These are phyloP conservation scores for Prunus davidiana DNA, from an alignment of 306 rosid species.

Conservation along the genomic window DNA sequence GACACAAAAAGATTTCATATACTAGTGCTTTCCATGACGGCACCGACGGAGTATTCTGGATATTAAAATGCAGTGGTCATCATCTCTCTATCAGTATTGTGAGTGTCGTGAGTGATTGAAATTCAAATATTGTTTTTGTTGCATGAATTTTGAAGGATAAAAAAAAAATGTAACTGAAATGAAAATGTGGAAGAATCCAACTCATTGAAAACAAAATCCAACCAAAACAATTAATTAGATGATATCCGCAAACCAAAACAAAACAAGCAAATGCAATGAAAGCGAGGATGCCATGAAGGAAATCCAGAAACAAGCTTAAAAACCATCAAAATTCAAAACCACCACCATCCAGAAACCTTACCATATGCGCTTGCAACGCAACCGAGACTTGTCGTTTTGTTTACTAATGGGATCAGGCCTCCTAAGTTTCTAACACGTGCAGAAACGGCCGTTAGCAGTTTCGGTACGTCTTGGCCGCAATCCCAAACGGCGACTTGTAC, in stretches of 20 bases:
- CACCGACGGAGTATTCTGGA: background rate
- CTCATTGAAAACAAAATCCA: background rate
- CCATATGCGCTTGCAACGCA: background rate
- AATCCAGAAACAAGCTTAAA: background rate
- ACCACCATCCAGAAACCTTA: too few relatives aligned
- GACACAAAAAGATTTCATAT: too few relatives aligned
- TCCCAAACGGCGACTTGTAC: slow-evolving; percentile 22
- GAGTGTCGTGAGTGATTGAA: background rate
- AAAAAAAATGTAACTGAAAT: background rate
- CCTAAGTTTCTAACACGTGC: slow-evolving; percentile 38
- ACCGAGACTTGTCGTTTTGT: background rate
- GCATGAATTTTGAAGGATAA: background rate
- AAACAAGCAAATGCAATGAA: background rate
- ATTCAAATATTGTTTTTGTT: background rate
- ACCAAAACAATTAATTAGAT: background rate
- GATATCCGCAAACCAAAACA: background rate
- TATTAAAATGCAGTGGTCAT: background rate
- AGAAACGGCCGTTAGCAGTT: slow-evolving; percentile 32
- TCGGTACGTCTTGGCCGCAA: slow-evolving; percentile 27
- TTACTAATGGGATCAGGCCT: background rate
- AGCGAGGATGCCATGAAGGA: background rate
- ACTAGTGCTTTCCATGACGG: background rate
- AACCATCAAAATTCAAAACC: background rate
- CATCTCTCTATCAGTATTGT: background rate
- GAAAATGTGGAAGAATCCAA: background rate